Percentiles rank a stretch among this genome's conserved stretches.
Evolutionary conservation across 345 rosid species (phyloP).

Genomic region (Heritiera littoralis): DNA sequence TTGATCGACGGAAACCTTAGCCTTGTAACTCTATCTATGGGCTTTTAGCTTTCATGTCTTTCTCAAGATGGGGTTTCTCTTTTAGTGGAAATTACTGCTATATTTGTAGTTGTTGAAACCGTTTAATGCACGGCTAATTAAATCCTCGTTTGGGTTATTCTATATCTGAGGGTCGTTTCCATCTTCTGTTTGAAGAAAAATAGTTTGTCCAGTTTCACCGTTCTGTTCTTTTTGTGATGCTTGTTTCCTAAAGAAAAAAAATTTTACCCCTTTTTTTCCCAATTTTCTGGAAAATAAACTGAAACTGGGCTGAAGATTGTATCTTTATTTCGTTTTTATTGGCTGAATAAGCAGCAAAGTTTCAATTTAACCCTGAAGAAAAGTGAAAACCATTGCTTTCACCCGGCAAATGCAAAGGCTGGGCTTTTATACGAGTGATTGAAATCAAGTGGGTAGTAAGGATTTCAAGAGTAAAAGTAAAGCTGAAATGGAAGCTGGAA

Average conservation of each 20-base stretch:
- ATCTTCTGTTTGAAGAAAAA: background rate
- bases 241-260: background rate
- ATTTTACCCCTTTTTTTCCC: background rate
- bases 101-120: background rate
- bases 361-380: background rate
- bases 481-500: constrained; percentile 29
- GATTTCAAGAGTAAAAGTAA: background rate
- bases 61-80: background rate
- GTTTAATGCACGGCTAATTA: background rate
- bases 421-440: background rate
- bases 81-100: background rate
- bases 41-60: background rate
- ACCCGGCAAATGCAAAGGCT: background rate
- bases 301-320: background rate
- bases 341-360: background rate
- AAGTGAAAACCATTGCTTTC: background rate
- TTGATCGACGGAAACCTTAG: background rate
- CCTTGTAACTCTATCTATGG: background rate
- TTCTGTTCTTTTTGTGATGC: background rate
- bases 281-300: background rate
- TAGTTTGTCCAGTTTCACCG: background rate
- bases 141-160: background rate
- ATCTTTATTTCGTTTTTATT: background rate
- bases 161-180: background rate
- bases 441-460: background rate